These are phyloP conservation scores for Penicillium sp. DNA, from an alignment of 2,329 filamentous ascomycete species.

Conservation along the genomic window DNA sequence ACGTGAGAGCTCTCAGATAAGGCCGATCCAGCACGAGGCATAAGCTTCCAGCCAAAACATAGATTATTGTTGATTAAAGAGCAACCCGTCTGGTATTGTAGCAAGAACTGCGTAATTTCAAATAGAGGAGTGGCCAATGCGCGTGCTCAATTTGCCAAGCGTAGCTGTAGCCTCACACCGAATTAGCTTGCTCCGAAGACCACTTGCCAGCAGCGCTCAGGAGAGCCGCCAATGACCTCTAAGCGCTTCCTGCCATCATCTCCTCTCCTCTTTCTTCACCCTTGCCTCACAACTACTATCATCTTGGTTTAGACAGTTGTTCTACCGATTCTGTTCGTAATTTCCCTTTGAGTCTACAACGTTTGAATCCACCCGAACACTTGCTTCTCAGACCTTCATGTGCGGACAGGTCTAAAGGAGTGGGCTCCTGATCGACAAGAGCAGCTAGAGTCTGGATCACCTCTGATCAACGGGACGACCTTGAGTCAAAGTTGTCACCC, in stretches of 20 bases:
- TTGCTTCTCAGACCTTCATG: slow-evolving; percentile 10
- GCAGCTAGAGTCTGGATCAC: slow-evolving; percentile 23
- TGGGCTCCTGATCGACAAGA: slow-evolving; percentile 25
- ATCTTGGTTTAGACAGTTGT: slow-evolving; percentile 3
- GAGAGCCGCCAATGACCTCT: slow-evolving; percentile 15
- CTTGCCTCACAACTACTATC: slow-evolving; percentile 15
- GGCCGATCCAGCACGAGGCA: not conserved
- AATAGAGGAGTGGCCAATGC: not conserved
- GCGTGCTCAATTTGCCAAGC: not conserved
- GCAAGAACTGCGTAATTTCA: not conserved
- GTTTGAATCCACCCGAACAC: slow-evolving; percentile 3
- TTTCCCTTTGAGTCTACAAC: not conserved
- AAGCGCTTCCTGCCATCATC: slow-evolving; percentile 24
- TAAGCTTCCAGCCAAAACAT: not conserved
- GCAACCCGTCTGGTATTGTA: not conserved
- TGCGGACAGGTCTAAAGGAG: slow-evolving; percentile 15
- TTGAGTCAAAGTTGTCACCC: slow-evolving; percentile 5
- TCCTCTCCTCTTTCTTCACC: slow-evolving; percentile 22
- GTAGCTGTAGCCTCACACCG: not conserved
- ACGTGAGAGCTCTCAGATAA: slow-evolving; percentile 1
- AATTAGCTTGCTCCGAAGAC: slow-evolving; percentile 3
- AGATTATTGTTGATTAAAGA: not conserved
- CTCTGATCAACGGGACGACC: slow-evolving; percentile 20
- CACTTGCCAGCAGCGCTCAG: slow-evolving; percentile 10
- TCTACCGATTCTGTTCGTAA: not conserved